Evolutionary conservation across 805 yeast genomes (phyloP), one percentile per base, ranked within the genome.

Genomic region (Saturnispora dispora): DNA sequence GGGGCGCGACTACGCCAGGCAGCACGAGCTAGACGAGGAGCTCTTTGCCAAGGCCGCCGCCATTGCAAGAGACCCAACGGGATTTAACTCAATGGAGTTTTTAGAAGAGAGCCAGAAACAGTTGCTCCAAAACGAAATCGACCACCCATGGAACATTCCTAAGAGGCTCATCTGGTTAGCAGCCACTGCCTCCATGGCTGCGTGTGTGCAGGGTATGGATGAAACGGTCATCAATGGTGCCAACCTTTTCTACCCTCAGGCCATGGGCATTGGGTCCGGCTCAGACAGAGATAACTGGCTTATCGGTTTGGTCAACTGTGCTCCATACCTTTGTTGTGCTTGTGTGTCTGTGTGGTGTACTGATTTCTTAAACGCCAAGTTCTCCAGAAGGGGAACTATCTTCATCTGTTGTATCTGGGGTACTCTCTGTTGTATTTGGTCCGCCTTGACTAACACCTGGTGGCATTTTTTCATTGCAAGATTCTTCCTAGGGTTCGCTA

Each of bases 201-300:
- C 89, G 20, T 85, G 85, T 20, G 84, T 83, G 40, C 88, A 83
- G 64, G 89, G 90, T 64, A 83, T 84, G 82, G 89, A 84, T 66
- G 88, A 84, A 64, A 71, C 86, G 5, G 88, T 84, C 22, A 78
- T 83, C 53, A 83, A 82, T 58, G 90, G 90, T 57, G 89, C 89
- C 7, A 72, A 77, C 50, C 65, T 83, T 48, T 79, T 77, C 61
- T 83, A 80, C 63, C 85, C 86, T 2, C 50, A 56, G 1, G 74
- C 69, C 22, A 72, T 83, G 62, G 82, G 81, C 2, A 71, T 84
- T 43, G 74, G 69, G 18, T 58, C 65, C 18, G 73, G 65, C 20
- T 70, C 73, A 45, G 69, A 75, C 45, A 65, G 78, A 58, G 73
- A 79, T 43, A 75, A 76, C 48, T 78, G 83, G 76, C 63, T 79